phyloP scores from a whole-genome alignment of 306 rosid species.

The Nissolia schottii region DNA sequence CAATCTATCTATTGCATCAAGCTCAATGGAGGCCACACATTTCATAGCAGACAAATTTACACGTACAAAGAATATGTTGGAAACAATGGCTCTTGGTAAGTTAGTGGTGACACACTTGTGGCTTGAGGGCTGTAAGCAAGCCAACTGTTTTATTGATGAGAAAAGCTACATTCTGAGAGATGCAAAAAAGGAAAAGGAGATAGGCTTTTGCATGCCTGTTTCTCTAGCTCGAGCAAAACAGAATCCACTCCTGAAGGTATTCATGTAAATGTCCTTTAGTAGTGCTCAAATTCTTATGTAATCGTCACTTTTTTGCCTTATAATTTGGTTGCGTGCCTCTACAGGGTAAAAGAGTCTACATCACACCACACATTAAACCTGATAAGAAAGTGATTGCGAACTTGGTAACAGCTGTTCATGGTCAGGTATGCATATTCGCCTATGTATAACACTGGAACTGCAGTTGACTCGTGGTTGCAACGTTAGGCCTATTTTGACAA shows the following conservation, averaged over 20 bases:
- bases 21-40: slow-evolving; percentile 80
- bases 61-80: slow-evolving; percentile 93
- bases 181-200: slow-evolving; percentile 79
- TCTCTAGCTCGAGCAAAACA: slow-evolving; percentile 70
- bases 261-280: background rate
- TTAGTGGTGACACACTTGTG: slow-evolving; percentile 81
- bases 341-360: slow-evolving; percentile 39
- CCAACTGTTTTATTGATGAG: slow-evolving; percentile 77
- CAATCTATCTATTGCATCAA: slow-evolving; percentile 54
- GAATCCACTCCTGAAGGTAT: slow-evolving; percentile 71
- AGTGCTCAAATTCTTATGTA: slow-evolving; percentile 7
- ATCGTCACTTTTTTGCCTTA: slow-evolving; percentile 2
- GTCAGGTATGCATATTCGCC: slow-evolving; percentile 37
- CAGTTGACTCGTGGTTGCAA: slow-evolving; percentile 18
- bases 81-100: slow-evolving; percentile 81
- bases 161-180: slow-evolving; percentile 74
- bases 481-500: background rate
- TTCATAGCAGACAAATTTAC: slow-evolving; percentile 85
- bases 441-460: background rate
- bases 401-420: slow-evolving; percentile 45
- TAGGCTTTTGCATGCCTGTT: slow-evolving; percentile 79
- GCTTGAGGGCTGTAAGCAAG: slow-evolving; percentile 85
- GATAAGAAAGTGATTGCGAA: slow-evolving; percentile 33
- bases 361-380: slow-evolving; percentile 49
- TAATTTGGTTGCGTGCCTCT: slow-evolving; percentile 23